Percentiles rank a stretch among this genome's conserved stretches.
These are phyloP conservation scores for Arabidopsis lyrata DNA, from an alignment of 441 rosid genomes.

Conservation along the genomic window DNA sequence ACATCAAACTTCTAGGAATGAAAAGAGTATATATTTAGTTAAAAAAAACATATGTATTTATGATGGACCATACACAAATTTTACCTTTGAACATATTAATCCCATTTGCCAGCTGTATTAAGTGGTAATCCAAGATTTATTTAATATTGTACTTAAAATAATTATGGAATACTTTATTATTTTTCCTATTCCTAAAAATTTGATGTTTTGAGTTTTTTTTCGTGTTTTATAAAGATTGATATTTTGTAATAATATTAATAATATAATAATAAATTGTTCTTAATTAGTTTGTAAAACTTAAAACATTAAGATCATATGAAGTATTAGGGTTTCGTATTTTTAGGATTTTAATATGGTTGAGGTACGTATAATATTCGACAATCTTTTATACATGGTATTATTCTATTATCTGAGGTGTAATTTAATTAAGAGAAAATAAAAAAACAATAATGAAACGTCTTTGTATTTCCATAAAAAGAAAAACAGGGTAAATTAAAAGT, in stretches of 20 bases:
- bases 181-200: too few relatives aligned
- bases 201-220: too few relatives aligned
- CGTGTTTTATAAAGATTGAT: too few relatives aligned
- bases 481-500: slow-evolving; percentile 39
- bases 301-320: too few relatives aligned
- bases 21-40: too few relatives aligned
- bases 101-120: background rate
- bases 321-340: background rate
- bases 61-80: background rate
- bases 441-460: slow-evolving; percentile 41
- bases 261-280: too few relatives aligned
- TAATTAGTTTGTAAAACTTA: too few relatives aligned
- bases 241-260: too few relatives aligned
- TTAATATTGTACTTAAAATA: background rate
- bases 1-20: too few relatives aligned
- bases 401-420: background rate
- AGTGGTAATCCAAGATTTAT: background rate
- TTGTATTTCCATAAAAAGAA: slow-evolving; percentile 44
- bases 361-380: background rate
- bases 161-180: background rate
- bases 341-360: background rate
- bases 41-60: too few relatives aligned
- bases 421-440: background rate
- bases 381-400: background rate
- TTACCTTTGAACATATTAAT: background rate